Base-by-base conservation (phyloP, 2,329 filamentous ascomycete species). In the Lachnellula suecica region DNA sequence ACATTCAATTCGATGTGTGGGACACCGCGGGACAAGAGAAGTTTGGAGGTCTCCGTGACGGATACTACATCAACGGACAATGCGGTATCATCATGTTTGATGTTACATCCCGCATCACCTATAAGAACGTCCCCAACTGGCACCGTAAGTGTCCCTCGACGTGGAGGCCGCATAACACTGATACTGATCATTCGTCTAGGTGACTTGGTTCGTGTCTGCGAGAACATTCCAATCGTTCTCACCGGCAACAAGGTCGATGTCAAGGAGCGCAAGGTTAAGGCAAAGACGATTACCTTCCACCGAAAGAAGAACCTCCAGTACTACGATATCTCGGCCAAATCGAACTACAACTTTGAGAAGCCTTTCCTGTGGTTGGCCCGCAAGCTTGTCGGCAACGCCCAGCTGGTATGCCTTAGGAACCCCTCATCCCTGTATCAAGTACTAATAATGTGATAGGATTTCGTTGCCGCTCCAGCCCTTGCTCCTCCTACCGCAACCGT, bases 51-150 rank as follows among this genome's bases (percentile, higher is more conserved):
- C 91, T 99, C 70, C 90, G 93, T 81, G 93, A 99, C 78, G 93
- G 93, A 67, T 99, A 99, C 87, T 99, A 99, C 83, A 99, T 99
- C 84, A 97, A 97, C 81, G 93, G 93, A 71, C 93, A 97, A 80
- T 97, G 93, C 77, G 93, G 94, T 80, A 97, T 99, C 82, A 97
- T 99, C 87, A 99, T 99, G 93, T 99, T 99, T 77, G 93, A 99
- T 77, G 93, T 99, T 64, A 97, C 94, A 61, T 97, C 93, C 66
- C 90, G 94, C 72, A 97, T 99, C 75, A 99, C 94, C 75, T 99
- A 99, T 88, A 99, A 99, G 89, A 99, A 99, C 82, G 94, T 99
- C 62, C 94, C 94, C 79, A 97, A 97, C 89, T 99, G 94, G 94
- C 94, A 99, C 79, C 94, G 94, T 96, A 87, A 74, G 91, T 85